Conservation (phyloP, 805 yeast genomes). For the Yarrowia divulgata region DNA sequence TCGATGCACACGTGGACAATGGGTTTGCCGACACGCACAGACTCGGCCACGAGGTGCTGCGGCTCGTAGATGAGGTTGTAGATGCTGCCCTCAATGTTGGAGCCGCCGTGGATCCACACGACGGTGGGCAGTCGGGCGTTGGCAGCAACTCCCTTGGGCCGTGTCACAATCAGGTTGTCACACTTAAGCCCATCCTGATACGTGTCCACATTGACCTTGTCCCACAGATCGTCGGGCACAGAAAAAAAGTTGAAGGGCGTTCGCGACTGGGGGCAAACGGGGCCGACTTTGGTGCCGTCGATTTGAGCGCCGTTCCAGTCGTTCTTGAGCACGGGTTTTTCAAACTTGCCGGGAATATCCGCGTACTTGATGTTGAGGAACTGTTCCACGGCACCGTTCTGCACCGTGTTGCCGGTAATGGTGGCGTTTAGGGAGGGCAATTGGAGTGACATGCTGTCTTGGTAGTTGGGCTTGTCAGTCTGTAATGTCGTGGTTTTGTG, state of each 20-base stretch:
- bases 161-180: slow-evolving; percentile 48
- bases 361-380: slow-evolving; percentile 31
- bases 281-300: slow-evolving; percentile 20
- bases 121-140: slow-evolving; percentile 49
- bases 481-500: neutral
- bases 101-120: slow-evolving; percentile 54
- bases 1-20: slow-evolving; percentile 52
- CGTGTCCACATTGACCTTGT: slow-evolving; percentile 56
- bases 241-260: slow-evolving; percentile 55
- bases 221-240: slow-evolving; percentile 78
- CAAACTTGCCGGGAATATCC: slow-evolving; percentile 29
- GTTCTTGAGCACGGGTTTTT: slow-evolving; percentile 9
- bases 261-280: slow-evolving; percentile 25
- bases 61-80: slow-evolving; percentile 48
- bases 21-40: slow-evolving; percentile 45
- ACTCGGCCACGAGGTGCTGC: slow-evolving; percentile 44
- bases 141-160: slow-evolving; percentile 42
- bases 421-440: slow-evolving; percentile 19
- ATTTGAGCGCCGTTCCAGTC: slow-evolving; percentile 22
- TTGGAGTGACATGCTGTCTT: neutral
- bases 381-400: slow-evolving; percentile 21
- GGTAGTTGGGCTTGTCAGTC: too few relatives aligned
- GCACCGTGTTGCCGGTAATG: slow-evolving; percentile 10
- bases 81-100: slow-evolving; percentile 50
- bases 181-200: slow-evolving; percentile 48